Conservation (phyloP, 2,329 filamentous ascomycete species). For the Sodiomyces alkalinus region DNA sequence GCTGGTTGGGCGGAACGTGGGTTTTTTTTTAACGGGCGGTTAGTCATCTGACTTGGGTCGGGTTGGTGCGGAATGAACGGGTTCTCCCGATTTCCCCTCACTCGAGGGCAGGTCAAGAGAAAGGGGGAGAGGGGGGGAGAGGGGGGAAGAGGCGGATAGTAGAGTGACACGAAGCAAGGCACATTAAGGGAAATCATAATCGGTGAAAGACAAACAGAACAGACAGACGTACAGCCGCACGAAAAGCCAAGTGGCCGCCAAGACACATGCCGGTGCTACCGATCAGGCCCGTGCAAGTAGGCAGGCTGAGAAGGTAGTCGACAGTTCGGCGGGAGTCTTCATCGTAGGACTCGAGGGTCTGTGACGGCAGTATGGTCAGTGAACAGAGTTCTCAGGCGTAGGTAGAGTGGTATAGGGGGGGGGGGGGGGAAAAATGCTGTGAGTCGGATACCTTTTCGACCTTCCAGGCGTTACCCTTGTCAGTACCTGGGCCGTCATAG, state of each 20-base stretch:
- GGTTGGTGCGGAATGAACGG: not conserved
- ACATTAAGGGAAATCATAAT: too few relatives aligned
- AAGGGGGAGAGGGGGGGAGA: not conserved
- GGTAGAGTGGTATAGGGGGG: conserved; percentile 1
- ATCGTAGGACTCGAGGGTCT: conserved; percentile 78
- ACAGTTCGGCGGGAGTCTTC: conserved; percentile 56
- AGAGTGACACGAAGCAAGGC: not conserved
- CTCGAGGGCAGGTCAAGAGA: too few relatives aligned
- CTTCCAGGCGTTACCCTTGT: conserved; percentile 78
- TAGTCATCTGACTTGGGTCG: not conserved
- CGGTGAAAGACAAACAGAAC: too few relatives aligned
- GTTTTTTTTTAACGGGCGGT: too few relatives aligned
- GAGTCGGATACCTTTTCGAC: conserved; percentile 65
- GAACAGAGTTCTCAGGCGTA: not conserved
- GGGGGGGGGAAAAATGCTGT: conserved; percentile 1
- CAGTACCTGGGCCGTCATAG: conserved; percentile 79
- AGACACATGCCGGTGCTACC: conserved; percentile 84
- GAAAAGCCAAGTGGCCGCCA: conserved; percentile 69
- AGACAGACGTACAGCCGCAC: conserved; percentile 34
- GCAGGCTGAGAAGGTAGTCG: conserved; percentile 53
- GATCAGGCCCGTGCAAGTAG: conserved; percentile 66
- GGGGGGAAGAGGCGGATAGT: not conserved
- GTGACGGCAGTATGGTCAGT: conserved; percentile 2
- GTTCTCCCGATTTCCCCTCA: too few relatives aligned
- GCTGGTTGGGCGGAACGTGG: too few relatives aligned